Evolutionary conservation across 2,329 filamentous ascomycete species (phyloP).

Genomic region (Gnomoniopsis sp.): DNA sequence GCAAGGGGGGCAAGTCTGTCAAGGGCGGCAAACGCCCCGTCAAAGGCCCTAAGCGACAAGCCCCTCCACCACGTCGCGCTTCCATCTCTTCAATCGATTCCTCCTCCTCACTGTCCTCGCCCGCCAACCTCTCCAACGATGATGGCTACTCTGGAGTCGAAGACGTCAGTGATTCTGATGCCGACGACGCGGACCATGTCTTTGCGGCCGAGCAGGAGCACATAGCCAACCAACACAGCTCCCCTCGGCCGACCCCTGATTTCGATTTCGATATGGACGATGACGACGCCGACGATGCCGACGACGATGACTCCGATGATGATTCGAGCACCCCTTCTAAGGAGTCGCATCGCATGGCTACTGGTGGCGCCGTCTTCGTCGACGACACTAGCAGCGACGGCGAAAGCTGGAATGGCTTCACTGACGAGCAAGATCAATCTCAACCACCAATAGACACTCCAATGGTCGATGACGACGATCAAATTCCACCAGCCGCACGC

Average conservation of each 20-base stretch:
- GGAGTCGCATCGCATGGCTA: constrained; percentile 26
- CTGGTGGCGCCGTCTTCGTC: constrained; percentile 33
- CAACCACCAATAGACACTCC: constrained; percentile 4
- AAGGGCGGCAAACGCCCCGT: constrained; percentile 15
- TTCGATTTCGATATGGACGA: constrained; percentile 30
- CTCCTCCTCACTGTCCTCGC: constrained; percentile 54
- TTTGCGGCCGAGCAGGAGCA: constrained; percentile 74
- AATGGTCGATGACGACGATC: not conserved
- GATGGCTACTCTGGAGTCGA: constrained; percentile 74
- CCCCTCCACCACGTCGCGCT: constrained; percentile 38
- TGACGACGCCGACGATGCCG: constrained; percentile 33
- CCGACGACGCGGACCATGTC: constrained; percentile 77
- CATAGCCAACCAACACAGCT: constrained; percentile 48
- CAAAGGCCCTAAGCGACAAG: constrained; percentile 13
- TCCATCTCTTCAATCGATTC: constrained; percentile 52
- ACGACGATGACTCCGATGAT: constrained; percentile 36
- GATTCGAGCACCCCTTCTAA: constrained; percentile 34
- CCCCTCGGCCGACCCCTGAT: constrained; percentile 47
- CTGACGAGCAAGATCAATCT: constrained; percentile 27
- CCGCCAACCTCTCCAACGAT: constrained; percentile 61
- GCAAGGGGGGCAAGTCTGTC: constrained; percentile 15
- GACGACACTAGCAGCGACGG: constrained; percentile 38
- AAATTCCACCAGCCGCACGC: constrained; percentile 39
- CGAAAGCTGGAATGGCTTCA: constrained; percentile 40
- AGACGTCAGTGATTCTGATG: constrained; percentile 71